Percentiles rank a stretch among this genome's conserved stretches.
Evolutionary conservation across 2,329 filamentous ascomycete genomes (phyloP).

Genomic region (Phaeoacremonium minimum): DNA sequence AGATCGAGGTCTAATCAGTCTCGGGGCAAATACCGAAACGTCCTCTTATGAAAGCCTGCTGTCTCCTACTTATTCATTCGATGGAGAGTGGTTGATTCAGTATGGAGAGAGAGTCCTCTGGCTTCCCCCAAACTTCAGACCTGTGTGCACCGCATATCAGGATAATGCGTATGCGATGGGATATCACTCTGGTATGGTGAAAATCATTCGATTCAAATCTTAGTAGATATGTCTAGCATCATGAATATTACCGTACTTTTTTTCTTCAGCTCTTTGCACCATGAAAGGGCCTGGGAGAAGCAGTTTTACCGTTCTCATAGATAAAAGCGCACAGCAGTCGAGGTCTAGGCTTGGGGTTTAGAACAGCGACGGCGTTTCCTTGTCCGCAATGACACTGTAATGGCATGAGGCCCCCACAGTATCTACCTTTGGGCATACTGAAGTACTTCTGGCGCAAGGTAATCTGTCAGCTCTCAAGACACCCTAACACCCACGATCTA

Average conservation of each 20-base stretch:
- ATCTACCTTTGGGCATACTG: too few relatives aligned
- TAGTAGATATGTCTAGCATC: too few relatives aligned
- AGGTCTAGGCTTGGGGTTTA: too few relatives aligned
- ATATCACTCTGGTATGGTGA: background rate
- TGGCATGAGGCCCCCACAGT: too few relatives aligned
- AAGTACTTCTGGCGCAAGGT: too few relatives aligned
- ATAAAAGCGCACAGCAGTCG: too few relatives aligned
- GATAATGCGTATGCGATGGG: background rate
- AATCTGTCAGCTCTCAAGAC: too few relatives aligned
- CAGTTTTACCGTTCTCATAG: too few relatives aligned
- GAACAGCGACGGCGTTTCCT: too few relatives aligned
- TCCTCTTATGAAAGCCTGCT: background rate
- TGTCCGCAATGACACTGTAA: too few relatives aligned
- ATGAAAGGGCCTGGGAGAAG: background rate
- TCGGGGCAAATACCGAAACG: background rate
- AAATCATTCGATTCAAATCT: background rate
- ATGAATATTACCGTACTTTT: background rate
- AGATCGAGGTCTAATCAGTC: background rate
- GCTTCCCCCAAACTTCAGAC: conserved; percentile 3
- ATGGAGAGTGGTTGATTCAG: conserved; percentile 2
- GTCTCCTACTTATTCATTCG: conserved; percentile 1
- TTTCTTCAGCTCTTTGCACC: background rate
- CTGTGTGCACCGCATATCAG: background rate
- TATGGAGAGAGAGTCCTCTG: conserved; percentile 4
- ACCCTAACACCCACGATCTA: too few relatives aligned